These are phyloP conservation scores for Penicillium fimorum DNA, from an alignment of 495 filamentous ascomycete genomes.

Conservation along the genomic window DNA sequence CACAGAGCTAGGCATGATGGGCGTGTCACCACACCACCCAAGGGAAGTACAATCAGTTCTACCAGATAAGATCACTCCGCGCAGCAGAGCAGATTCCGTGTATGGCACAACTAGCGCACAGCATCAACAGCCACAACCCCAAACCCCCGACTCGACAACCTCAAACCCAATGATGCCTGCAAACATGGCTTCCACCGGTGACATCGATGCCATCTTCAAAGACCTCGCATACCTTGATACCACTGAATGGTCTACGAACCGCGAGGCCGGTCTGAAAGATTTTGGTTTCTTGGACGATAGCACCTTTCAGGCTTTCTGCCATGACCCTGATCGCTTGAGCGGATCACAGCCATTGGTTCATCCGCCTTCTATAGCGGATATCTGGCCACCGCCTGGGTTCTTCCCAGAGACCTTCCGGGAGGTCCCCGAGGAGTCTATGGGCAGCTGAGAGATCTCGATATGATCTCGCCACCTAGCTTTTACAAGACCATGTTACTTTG, in stretches of 20 bases:
- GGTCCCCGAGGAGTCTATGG: conserved; percentile 27
- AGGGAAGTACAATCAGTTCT: conserved; percentile 15
- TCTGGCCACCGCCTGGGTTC: conserved; percentile 49
- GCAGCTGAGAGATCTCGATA: conserved; percentile 18
- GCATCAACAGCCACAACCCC: conserved; percentile 32
- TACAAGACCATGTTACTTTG: neutral
- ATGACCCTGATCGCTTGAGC: conserved; percentile 51
- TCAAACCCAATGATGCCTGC: conserved; percentile 26
- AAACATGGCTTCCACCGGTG: conserved; percentile 21
- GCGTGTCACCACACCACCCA: conserved; percentile 22
- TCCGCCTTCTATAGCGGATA: conserved; percentile 47
- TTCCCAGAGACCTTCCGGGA: conserved; percentile 48
- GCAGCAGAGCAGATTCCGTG: conserved; percentile 31
- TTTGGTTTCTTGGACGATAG: conserved; percentile 58
- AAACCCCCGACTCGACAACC: conserved; percentile 32
- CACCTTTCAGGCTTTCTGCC: conserved; percentile 54
- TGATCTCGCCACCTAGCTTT: neutral
- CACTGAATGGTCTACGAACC: conserved; percentile 53
- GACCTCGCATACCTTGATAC: conserved; percentile 63
- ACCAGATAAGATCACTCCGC: conserved; percentile 27
- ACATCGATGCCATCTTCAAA: conserved; percentile 60
- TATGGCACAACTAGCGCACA: conserved; percentile 21
- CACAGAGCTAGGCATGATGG: conserved; percentile 29
- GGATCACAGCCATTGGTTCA: conserved; percentile 43
- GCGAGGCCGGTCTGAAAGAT: conserved; percentile 55